Conservation (phyloP, 805 yeast species). For the Candida dajiaensis region DNA sequence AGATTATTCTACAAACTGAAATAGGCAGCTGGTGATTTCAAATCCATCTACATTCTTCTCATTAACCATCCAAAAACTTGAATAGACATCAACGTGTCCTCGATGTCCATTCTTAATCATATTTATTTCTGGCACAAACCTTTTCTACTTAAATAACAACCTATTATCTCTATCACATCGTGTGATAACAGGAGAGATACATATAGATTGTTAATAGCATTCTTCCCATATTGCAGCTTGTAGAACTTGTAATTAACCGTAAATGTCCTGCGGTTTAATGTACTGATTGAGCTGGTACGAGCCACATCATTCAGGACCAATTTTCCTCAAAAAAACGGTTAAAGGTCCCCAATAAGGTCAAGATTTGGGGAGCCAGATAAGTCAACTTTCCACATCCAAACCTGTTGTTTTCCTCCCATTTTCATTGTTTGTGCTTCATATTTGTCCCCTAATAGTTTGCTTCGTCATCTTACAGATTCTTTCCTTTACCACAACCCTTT, state of each 20-base stretch:
- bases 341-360: background rate
- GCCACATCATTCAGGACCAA: background rate
- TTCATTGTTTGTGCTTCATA: background rate
- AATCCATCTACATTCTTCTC: background rate
- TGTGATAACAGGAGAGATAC: background rate
- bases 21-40: constrained; percentile 31
- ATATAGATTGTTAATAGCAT: background rate
- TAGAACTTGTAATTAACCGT: background rate
- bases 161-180: background rate
- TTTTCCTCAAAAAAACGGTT: background rate
- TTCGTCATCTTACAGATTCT: background rate
- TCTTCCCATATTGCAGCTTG: background rate
- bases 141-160: background rate
- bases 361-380: background rate
- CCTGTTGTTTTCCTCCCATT: background rate
- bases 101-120: background rate
- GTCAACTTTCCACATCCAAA: background rate
- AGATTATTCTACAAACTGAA: constrained; percentile 81
- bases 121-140: background rate
- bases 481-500: background rate
- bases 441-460: background rate
- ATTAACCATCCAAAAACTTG: background rate
- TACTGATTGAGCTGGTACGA: background rate
- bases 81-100: background rate
- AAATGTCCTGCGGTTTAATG: too few relatives aligned